These are phyloP conservation scores for Rhizodiscina lignyota DNA, from an alignment of 495 filamentous ascomycete species.

Conservation along the genomic window DNA sequence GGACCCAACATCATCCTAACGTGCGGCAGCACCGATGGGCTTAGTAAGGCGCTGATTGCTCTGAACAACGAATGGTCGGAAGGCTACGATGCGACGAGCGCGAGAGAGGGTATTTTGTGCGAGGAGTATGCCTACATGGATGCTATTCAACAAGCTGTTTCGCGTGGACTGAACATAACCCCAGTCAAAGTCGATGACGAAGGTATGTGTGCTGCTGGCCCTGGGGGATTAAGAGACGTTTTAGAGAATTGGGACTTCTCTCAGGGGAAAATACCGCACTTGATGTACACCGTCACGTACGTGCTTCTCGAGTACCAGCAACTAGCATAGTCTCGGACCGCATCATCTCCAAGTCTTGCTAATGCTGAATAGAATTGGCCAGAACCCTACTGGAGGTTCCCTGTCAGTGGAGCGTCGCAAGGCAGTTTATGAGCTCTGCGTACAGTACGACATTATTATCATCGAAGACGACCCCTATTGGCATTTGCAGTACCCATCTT, in stretches of 20 bases:
- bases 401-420: slow-evolving; percentile 52
- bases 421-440: slow-evolving; percentile 66
- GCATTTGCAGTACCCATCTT: slow-evolving; percentile 71
- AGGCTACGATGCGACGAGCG: slow-evolving; percentile 42
- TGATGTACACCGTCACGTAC: slow-evolving; percentile 85
- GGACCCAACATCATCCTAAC: slow-evolving; percentile 65
- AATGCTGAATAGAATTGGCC: slow-evolving; percentile 46
- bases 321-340: no score
- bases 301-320: no score
- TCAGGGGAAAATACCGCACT: slow-evolving; percentile 56
- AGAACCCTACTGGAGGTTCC: slow-evolving; percentile 74
- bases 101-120: slow-evolving; percentile 53
- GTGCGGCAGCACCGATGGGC: slow-evolving; percentile 70
- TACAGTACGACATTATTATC: slow-evolving; percentile 76
- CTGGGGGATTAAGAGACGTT: slow-evolving; percentile 59
- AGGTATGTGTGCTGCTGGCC: slow-evolving; percentile 52
- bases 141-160: slow-evolving; percentile 45
- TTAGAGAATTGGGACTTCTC: slow-evolving; percentile 63
- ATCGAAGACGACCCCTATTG: slow-evolving; percentile 94
- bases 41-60: slow-evolving; percentile 55
- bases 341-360: no score
- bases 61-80: slow-evolving; percentile 59
- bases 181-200: slow-evolving; percentile 58
- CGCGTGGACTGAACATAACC: slow-evolving; percentile 53
- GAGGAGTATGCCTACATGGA: slow-evolving; percentile 70